Evolutionary conservation across 768 basidiomycete genomes (phyloP).

Genomic region (Grammothele lineata): DNA sequence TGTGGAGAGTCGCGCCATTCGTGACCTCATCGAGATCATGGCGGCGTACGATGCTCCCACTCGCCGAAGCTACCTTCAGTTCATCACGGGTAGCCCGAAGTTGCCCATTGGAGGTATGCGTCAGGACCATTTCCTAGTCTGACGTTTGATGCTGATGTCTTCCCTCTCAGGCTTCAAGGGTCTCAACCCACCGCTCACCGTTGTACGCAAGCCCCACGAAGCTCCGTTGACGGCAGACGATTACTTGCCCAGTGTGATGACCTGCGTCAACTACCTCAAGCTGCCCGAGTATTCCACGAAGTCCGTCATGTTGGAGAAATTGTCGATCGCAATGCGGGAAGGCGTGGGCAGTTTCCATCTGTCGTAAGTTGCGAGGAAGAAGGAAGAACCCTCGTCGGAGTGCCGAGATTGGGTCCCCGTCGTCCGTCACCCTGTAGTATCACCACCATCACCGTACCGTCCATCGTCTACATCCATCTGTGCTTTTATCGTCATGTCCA

Average conservation of each 20-base stretch:
- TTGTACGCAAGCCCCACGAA: slow-evolving; percentile 96
- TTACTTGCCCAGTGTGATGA: slow-evolving; percentile 97
- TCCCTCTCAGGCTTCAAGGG: slow-evolving; percentile 77
- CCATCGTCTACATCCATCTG: too few relatives aligned
- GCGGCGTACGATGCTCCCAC: slow-evolving; percentile 66
- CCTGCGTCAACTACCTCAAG: slow-evolving; percentile 96
- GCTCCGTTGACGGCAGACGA: slow-evolving; percentile 87
- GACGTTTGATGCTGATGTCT: neutral
- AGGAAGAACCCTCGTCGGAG: slow-evolving; percentile 1
- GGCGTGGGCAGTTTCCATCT: slow-evolving; percentile 97
- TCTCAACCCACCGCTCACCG: slow-evolving; percentile 89
- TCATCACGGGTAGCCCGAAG: slow-evolving; percentile 97
- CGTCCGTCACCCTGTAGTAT: slow-evolving; percentile 12
- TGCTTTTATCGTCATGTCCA: slow-evolving; percentile 16
- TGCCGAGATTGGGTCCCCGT: neutral
- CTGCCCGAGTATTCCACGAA: slow-evolving; percentile 93
- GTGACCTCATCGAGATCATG: slow-evolving; percentile 84
- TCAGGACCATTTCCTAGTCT: neutral
- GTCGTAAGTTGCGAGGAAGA: slow-evolving; percentile 62
- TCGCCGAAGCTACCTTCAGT: slow-evolving; percentile 89
- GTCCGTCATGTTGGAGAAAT: slow-evolving; percentile 77
- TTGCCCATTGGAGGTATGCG: slow-evolving; percentile 87
- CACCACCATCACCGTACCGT: neutral
- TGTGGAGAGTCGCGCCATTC: slow-evolving; percentile 87
- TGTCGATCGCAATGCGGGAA: slow-evolving; percentile 84